These are phyloP conservation scores for Exidia glandulosa DNA, from an alignment of 768 basidiomycete species.

Conservation along the genomic window DNA sequence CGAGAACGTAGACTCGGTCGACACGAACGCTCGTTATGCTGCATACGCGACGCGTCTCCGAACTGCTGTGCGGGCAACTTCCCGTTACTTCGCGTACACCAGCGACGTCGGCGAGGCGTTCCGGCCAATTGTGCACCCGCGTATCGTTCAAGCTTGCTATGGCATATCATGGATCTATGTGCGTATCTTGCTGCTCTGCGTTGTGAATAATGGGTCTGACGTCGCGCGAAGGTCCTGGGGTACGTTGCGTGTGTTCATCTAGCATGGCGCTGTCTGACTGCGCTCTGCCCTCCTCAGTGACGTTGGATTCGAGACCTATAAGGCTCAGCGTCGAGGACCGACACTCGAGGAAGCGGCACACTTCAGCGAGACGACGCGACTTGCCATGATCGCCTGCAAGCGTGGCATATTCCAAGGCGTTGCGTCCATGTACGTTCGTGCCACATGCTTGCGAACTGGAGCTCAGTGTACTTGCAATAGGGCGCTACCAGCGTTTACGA, in stretches of 20 bases:
- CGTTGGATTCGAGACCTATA: conserved; percentile 73
- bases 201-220: neutral
- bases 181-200: conserved; percentile 7
- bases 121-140: conserved; percentile 63
- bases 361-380: conserved; percentile 58
- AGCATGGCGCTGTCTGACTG: neutral
- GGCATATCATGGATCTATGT: conserved; percentile 74
- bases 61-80: conserved; percentile 58
- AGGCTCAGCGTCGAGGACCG: conserved; percentile 58
- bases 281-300: conserved; percentile 30
- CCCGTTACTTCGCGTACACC: conserved; percentile 22
- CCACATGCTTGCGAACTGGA: conserved; percentile 2
- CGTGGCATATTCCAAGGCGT: conserved; percentile 72
- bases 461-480: conserved; percentile 24
- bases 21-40: conserved; percentile 59
- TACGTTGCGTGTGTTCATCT: neutral
- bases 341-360: conserved; percentile 52
- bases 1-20: conserved; percentile 50
- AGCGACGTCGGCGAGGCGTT: conserved; percentile 54
- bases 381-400: conserved; percentile 62
- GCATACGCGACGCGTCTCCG: conserved; percentile 71
- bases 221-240: neutral
- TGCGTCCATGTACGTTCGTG: conserved; percentile 65
- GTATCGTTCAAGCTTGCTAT: conserved; percentile 65
- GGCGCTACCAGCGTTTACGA: conserved; percentile 76